Percentiles rank a stretch among this genome's conserved stretches.
Evolutionary conservation across 179 eudicot species (phyloP).

Genomic region (Silene vulgaris): DNA sequence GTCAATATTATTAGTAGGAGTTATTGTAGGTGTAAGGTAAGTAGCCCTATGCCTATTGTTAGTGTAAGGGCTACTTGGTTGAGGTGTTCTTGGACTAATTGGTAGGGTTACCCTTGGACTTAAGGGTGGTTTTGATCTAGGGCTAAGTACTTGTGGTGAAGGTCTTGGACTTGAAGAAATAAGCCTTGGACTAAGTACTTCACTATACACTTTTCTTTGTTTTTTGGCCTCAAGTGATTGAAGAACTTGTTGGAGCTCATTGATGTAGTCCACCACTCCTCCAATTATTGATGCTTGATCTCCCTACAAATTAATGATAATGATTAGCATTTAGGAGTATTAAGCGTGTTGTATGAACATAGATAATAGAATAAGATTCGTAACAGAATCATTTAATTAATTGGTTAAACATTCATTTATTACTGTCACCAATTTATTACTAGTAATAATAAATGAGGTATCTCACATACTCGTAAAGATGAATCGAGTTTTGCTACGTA

Average conservation of each 20-base stretch:
- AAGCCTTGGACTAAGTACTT: constrained; percentile 50
- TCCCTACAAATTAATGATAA: constrained; percentile 38
- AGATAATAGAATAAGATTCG: too few species aligned
- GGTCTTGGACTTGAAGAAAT: constrained; percentile 43
- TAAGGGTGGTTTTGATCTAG: constrained; percentile 54
- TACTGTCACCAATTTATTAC: too few species aligned
- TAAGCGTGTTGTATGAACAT: not conserved
- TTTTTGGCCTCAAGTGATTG: constrained; percentile 84
- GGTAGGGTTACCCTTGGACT: constrained; percentile 73
- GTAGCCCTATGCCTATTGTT: constrained; percentile 33
- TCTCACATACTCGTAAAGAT: too few species aligned
- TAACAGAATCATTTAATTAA: too few species aligned
- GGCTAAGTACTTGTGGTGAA: constrained; percentile 52
- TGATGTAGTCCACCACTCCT: constrained; percentile 85
- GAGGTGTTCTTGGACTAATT: constrained; percentile 89
- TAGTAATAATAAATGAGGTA: too few species aligned
- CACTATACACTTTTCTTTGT: constrained; percentile 69
- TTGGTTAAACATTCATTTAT: too few species aligned
- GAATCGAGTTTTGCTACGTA: too few species aligned
- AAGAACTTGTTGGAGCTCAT: constrained; percentile 71
- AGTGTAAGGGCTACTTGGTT: constrained; percentile 61
- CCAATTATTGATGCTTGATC: constrained; percentile 98
- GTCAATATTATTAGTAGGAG: constrained; percentile 25
- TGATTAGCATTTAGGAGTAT: not conserved
- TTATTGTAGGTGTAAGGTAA: constrained; percentile 35